Evolutionary conservation across 768 basidiomycete species (phyloP).

Genomic region (Mycena chlorophos): DNA sequence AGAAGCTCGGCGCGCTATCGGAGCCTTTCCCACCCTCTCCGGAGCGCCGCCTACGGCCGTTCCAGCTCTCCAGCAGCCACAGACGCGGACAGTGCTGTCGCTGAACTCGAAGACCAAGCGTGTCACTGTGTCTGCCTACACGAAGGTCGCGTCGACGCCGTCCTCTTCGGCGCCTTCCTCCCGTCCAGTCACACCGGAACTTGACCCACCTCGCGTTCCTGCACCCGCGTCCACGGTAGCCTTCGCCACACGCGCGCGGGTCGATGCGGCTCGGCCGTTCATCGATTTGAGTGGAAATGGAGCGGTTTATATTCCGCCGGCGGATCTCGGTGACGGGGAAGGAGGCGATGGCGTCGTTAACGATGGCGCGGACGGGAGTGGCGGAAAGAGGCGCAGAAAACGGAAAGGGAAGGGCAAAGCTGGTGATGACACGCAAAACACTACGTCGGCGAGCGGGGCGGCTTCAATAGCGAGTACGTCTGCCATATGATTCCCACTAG

Average conservation of each 20-base stretch:
- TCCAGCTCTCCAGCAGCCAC: conserved; percentile 28
- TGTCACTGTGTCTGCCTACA: conserved; percentile 56
- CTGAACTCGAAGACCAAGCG: conserved; percentile 52
- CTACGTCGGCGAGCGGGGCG: background rate
- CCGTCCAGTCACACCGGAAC: conserved; percentile 31
- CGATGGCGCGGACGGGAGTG: conserved; percentile 2
- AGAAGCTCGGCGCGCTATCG: conserved; percentile 50
- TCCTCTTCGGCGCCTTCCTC: conserved; percentile 39
- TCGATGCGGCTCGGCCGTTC: conserved; percentile 42
- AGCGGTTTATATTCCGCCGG: conserved; percentile 39
- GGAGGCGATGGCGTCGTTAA: background rate
- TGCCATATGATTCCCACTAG: too few relatives aligned
- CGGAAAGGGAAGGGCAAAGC: conserved; percentile 16
- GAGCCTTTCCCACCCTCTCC: conserved; percentile 61
- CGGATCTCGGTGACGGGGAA: conserved; percentile 11
- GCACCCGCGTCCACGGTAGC: conserved; percentile 39
- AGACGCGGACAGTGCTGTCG: conserved; percentile 61
- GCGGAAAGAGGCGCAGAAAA: conserved; percentile 11
- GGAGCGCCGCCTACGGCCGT: conserved; percentile 14
- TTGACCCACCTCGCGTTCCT: conserved; percentile 41
- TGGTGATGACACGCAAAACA: too few relatives aligned
- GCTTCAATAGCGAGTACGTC: background rate
- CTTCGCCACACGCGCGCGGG: conserved; percentile 29
- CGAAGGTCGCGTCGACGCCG: conserved; percentile 29
- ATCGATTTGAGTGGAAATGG: conserved; percentile 38